phyloP scores from a whole-genome alignment of 176 grass and related monocot species.

The Avena eriantha region DNA sequence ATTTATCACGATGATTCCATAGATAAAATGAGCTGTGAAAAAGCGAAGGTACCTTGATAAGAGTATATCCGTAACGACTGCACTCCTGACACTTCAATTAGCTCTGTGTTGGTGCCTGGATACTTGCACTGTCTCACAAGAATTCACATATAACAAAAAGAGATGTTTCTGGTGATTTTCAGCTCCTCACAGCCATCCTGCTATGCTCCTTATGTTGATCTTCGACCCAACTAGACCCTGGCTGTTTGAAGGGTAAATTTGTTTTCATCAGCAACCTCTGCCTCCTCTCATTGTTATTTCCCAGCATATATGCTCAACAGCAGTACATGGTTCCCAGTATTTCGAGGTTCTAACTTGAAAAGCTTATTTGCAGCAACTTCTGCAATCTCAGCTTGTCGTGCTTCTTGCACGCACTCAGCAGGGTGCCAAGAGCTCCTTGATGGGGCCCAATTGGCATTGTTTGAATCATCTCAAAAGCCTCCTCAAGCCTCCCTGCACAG shows the following conservation, averaged over 20 bases:
- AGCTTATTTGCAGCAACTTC: slow-evolving; percentile 68
- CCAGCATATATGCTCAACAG: slow-evolving; percentile 69
- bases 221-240: slow-evolving; percentile 72
- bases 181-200: slow-evolving; percentile 34
- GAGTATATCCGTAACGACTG: slow-evolving; percentile 2
- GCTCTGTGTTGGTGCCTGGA: slow-evolving; percentile 15
- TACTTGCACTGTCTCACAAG: slow-evolving; percentile 13
- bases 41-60: slow-evolving; percentile 35
- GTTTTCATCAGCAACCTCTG: slow-evolving; percentile 55
- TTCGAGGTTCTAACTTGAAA: slow-evolving; percentile 68
- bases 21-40: slow-evolving; percentile 24
- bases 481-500: slow-evolving; percentile 61
- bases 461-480: slow-evolving; percentile 62
- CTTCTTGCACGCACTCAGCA: slow-evolving; percentile 68
- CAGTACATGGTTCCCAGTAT: slow-evolving; percentile 79
- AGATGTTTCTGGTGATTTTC: slow-evolving; percentile 30
- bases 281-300: slow-evolving; percentile 61
- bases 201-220: slow-evolving; percentile 28
- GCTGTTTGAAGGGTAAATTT: slow-evolving; percentile 55
- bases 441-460: slow-evolving; percentile 58
- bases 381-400: slow-evolving; percentile 65
- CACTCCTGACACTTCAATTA: slow-evolving; percentile 16
- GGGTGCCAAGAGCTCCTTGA: slow-evolving; percentile 57
- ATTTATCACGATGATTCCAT: slow-evolving; percentile 14
- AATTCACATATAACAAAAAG: slow-evolving; percentile 2